These are phyloP conservation scores for Dendrostoma leiphaemia DNA, from an alignment of 2,329 filamentous ascomycete genomes.

Conservation along the genomic window DNA sequence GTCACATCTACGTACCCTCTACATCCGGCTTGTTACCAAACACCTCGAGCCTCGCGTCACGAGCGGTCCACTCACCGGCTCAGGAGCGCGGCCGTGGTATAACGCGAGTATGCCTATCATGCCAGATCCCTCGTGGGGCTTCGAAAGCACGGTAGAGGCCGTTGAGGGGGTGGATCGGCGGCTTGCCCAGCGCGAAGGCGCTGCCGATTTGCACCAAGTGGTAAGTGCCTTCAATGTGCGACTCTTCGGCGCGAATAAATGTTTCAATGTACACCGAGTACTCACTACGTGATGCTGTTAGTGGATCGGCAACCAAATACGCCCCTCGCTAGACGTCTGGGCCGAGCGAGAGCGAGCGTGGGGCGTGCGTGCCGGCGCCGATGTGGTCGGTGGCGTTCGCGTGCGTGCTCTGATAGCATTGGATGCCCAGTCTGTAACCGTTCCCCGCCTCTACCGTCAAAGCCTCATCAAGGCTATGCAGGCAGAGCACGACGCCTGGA, in stretches of 20 bases:
- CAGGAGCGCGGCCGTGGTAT: background rate
- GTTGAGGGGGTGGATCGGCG: background rate
- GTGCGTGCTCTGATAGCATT: background rate
- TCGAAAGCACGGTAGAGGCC: background rate
- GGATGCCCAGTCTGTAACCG: background rate
- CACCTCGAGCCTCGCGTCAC: constrained; percentile 3
- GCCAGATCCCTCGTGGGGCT: background rate
- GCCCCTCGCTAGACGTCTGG: background rate
- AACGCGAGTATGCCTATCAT: constrained; percentile 2
- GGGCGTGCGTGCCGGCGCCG: background rate
- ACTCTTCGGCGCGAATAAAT: too few relatives aligned
- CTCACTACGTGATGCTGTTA: background rate
- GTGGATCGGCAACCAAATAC: background rate
- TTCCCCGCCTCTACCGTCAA: background rate
- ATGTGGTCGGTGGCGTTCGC: background rate
- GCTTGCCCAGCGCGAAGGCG: background rate
- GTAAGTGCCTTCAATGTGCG: background rate
- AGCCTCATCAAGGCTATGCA: background rate
- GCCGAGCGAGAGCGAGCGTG: background rate
- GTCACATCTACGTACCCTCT: background rate
- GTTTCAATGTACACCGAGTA: background rate
- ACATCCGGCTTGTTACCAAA: background rate
- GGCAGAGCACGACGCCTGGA: background rate
- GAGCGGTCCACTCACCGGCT: background rate
- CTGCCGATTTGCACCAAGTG: background rate